Conservation (phyloP, 2,329 filamentous ascomycete species). For the Colletotrichum echinochloae region DNA sequence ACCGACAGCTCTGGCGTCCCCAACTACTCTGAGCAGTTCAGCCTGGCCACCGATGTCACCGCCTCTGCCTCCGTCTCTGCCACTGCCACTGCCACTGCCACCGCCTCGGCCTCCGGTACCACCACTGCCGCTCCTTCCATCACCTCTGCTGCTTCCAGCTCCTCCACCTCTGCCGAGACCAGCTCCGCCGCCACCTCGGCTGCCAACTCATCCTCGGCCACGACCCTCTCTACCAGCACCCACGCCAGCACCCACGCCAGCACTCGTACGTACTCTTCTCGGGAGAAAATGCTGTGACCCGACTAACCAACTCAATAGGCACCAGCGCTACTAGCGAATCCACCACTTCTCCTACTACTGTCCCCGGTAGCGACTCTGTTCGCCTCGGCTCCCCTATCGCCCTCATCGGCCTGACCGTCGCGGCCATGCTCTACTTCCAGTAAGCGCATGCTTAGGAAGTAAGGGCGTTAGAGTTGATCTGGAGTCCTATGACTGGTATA, state of each 20-base stretch:
- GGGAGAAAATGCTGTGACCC: conserved; percentile 4
- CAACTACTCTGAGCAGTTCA: conserved; percentile 61
- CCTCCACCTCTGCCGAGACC: conserved; percentile 32
- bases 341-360: conserved; percentile 51
- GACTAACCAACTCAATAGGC: conserved; percentile 32
- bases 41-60: conserved; percentile 45
- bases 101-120: conserved; percentile 33
- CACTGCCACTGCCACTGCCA: conserved; percentile 30
- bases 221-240: conserved; percentile 38
- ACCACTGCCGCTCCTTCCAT: conserved; percentile 36
- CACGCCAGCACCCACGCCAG: conserved; percentile 24
- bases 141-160: conserved; percentile 28
- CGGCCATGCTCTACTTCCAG: conserved; percentile 57
- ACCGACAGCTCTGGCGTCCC: conserved; percentile 49
- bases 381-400: conserved; percentile 54
- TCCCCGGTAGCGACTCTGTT: conserved; percentile 43
- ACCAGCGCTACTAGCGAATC: conserved; percentile 47
- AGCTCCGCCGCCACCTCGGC: conserved; percentile 39
- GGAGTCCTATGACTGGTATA: conserved; percentile 23
- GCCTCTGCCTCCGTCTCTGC: conserved; percentile 34
- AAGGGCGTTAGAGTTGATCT: conserved; percentile 2
- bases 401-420: conserved; percentile 54
- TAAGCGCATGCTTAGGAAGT: conserved; percentile 43
- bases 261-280: conserved; percentile 28
- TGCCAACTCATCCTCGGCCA: conserved; percentile 31